phyloP scores from a whole-genome alignment of 495 filamentous ascomycete species.

The Penicillium antarcticum region DNA sequence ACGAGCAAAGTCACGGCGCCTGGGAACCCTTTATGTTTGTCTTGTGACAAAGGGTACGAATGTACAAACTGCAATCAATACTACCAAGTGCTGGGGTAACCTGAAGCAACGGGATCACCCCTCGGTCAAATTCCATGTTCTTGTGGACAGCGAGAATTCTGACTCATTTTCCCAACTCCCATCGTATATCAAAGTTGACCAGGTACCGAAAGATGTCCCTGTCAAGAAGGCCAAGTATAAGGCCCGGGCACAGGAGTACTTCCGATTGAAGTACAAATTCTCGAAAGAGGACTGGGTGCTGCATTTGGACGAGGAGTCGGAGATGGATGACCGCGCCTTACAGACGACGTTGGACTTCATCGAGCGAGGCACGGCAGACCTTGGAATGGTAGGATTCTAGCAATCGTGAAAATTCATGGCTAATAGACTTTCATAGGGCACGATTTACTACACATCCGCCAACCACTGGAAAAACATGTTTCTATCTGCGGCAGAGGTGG shows the following conservation, averaged over 20 bases:
- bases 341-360: conserved; percentile 7
- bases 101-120: conserved; percentile 1
- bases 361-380: conserved; percentile 3
- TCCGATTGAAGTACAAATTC: conserved; percentile 2
- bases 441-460: conserved; percentile 8
- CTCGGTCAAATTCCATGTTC: conserved; percentile 4
- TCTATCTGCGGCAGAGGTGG: conserved; percentile 3
- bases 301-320: conserved; percentile 10
- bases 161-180: background rate
- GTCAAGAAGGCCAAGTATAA: conserved; percentile 6
- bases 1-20: background rate
- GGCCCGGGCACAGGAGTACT: conserved; percentile 4
- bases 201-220: background rate
- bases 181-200: conserved; percentile 1
- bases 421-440: background rate
- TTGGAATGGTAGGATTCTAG: conserved; percentile 5
- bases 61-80: conserved; percentile 4
- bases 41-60: conserved; percentile 9
- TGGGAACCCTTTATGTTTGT: conserved; percentile 1
- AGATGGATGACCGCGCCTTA: conserved; percentile 7
- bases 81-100: background rate
- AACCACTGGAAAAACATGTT: conserved; percentile 6
- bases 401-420: too few species aligned
- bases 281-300: conserved; percentile 6
- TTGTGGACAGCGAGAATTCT: background rate